phyloP scores from a whole-genome alignment of 495 filamentous ascomycete species.

The Talaromyces trachyspermus region DNA sequence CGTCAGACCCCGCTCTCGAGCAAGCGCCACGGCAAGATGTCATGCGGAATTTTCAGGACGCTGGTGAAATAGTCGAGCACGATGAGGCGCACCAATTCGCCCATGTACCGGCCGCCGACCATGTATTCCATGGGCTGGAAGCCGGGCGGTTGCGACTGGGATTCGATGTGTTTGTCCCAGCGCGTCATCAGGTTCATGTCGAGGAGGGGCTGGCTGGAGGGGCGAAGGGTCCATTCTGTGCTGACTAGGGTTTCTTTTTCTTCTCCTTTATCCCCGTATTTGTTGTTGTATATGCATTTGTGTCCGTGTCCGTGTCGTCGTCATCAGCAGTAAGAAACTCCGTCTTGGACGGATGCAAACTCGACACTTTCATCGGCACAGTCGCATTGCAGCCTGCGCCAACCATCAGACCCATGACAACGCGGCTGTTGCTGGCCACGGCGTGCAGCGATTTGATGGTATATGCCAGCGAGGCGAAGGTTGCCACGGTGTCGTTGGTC shows the following conservation, averaged over 20 bases:
- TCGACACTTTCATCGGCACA: conserved; percentile 53
- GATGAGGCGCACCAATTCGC: conserved; percentile 62
- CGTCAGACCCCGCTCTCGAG: conserved; percentile 47
- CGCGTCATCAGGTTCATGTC: conserved; percentile 50
- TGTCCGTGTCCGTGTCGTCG: no score
- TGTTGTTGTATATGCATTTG: no score
- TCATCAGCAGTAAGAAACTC: conserved; percentile 21
- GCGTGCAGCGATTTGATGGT: conserved; percentile 35
- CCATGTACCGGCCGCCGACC: conserved; percentile 67
- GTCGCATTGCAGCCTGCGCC: conserved; percentile 75
- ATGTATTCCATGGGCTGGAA: conserved; percentile 81
- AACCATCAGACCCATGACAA: conserved; percentile 66
- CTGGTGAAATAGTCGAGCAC: conserved; percentile 51
- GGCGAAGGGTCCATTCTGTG: conserved; percentile 73
- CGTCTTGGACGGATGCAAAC: conserved; percentile 52
- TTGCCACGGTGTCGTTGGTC: conserved; percentile 69
- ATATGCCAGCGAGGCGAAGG: conserved; percentile 64
- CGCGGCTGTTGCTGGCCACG: conserved; percentile 55
- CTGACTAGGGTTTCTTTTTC: conserved; percentile 56
- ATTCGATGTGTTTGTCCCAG: conserved; percentile 60
- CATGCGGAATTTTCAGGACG: conserved; percentile 16
- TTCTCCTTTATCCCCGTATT: not conserved
- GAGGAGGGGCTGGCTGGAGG: conserved; percentile 51
- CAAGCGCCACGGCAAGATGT: conserved; percentile 41
- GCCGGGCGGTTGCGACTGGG: conserved; percentile 53